A percentile compares a stretch with the other conserved stretches of the same genome.
Conservation (phyloP, 352 stramenopile genomes). For the Phytophthora colocasiae region DNA sequence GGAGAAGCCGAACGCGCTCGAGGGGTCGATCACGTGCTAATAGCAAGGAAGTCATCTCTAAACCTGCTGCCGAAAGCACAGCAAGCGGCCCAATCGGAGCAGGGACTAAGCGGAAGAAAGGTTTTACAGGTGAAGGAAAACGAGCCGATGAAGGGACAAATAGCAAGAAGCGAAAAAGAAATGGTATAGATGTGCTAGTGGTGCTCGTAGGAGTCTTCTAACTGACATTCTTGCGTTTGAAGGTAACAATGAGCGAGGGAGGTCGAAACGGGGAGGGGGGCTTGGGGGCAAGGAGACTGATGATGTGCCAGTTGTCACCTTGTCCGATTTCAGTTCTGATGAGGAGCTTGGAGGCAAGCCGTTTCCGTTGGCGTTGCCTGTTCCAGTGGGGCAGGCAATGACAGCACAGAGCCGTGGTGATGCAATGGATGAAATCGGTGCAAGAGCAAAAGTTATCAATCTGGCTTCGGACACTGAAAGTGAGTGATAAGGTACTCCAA, state of each 20-base stretch:
- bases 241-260: conserved; percentile 25
- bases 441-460: conserved; percentile 47
- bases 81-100: conserved; percentile 11
- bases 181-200: conserved; percentile 18
- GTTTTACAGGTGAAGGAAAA: conserved; percentile 16
- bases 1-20: conserved; percentile 37
- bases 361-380: conserved; percentile 35
- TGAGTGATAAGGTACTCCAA: conserved; percentile 23
- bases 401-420: conserved; percentile 17
- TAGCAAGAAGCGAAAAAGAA: conserved; percentile 46
- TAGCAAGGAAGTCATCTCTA: conserved; percentile 2
- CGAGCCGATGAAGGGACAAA: conserved; percentile 12
- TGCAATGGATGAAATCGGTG: conserved; percentile 19
- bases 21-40: conserved; percentile 29
- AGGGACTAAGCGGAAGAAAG: conserved; percentile 17
- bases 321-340: conserved; percentile 54
- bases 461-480: conserved; percentile 61
- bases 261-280: conserved; percentile 22
- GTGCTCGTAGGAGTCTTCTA: background rate
- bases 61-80: conserved; percentile 10
- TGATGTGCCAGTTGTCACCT: conserved; percentile 29
- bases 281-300: conserved; percentile 13
- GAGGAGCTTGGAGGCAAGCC: conserved; percentile 32
- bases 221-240: conserved; percentile 15
- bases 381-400: conserved; percentile 21